Conservation (phyloP, 495 filamentous ascomycete species). For the Hyaloscypha variabilis region DNA sequence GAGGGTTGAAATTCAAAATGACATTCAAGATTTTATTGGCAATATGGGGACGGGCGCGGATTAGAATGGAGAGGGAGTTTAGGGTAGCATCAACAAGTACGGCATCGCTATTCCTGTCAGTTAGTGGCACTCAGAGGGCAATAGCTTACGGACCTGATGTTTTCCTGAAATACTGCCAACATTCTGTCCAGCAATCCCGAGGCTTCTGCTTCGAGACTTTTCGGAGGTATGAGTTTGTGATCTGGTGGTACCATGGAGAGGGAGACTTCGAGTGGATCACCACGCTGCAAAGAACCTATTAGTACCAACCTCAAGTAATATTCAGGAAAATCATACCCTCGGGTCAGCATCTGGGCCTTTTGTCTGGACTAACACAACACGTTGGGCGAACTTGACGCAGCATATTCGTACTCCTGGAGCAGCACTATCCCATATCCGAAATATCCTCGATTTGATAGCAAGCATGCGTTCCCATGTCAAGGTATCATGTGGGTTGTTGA, state of each 20-base stretch:
- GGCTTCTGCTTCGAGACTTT: conserved; percentile 86
- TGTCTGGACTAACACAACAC: conserved; percentile 90
- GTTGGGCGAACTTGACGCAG: conserved; percentile 96
- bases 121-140: conserved; percentile 1
- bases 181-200: conserved; percentile 88
- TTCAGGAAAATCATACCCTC: conserved; percentile 60
- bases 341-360: conserved; percentile 81
- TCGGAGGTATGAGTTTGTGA: conserved; percentile 74
- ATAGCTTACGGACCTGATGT: conserved; percentile 62
- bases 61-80: conserved; percentile 79
- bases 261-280: conserved; percentile 86
- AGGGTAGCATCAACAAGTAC: conserved; percentile 90
- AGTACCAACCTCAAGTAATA: conserved; percentile 5
- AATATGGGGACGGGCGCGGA: conserved; percentile 78
- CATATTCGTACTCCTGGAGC: conserved; percentile 77
- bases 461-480: conserved; percentile 85
- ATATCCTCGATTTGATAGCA: conserved; percentile 84
- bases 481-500: conserved; percentile 78
- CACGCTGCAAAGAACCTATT: conserved; percentile 53
- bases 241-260: conserved; percentile 81
- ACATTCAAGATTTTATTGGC: conserved; percentile 82
- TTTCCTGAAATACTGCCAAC: conserved; percentile 83
- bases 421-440: conserved; percentile 86
- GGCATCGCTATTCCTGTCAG: conserved; percentile 64
- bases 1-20: conserved; percentile 88